Percentiles rank a stretch among this genome's conserved stretches.
These are phyloP conservation scores for Dendrobium nobile DNA, from an alignment of 106 monocot genomes.

Conservation along the genomic window DNA sequence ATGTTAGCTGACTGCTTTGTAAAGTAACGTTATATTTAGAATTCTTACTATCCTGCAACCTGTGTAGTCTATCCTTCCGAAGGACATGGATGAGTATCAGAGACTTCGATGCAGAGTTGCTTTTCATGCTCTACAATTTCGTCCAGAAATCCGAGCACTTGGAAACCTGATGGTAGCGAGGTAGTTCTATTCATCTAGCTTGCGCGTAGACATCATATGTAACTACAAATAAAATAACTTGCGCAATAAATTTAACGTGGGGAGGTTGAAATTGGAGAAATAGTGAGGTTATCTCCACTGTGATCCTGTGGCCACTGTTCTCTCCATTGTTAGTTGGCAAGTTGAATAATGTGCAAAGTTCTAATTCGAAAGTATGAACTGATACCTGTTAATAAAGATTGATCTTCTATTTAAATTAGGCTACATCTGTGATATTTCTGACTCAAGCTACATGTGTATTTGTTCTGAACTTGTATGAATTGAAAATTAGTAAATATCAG, in stretches of 20 bases:
- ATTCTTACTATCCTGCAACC: slow-evolving; percentile 2
- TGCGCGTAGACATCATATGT: background rate
- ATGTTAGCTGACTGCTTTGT: background rate
- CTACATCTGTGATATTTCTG: background rate
- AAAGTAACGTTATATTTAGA: slow-evolving; percentile 1
- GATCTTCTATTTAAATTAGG: background rate
- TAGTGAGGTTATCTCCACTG: background rate
- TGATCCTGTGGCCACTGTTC: background rate
- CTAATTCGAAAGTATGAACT: background rate
- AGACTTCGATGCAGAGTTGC: slow-evolving; percentile 91
- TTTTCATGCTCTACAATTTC: slow-evolving; percentile 84
- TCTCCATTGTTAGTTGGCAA: background rate
- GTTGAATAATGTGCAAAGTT: background rate
- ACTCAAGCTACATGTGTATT: background rate
- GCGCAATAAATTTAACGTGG: background rate
- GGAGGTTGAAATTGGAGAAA: background rate
- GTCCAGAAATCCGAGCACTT: slow-evolving; percentile 66
- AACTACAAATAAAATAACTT: background rate
- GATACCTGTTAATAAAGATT: background rate
- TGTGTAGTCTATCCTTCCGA: slow-evolving; percentile 64
- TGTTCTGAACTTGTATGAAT: background rate
- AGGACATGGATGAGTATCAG: slow-evolving; percentile 79
- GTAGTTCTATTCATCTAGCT: slow-evolving; percentile 21
- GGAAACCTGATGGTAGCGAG: slow-evolving; percentile 67
- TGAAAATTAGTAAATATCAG: background rate